phyloP scores from a whole-genome alignment of 805 yeast species.

The Isabelozyma pseudorhagii region DNA sequence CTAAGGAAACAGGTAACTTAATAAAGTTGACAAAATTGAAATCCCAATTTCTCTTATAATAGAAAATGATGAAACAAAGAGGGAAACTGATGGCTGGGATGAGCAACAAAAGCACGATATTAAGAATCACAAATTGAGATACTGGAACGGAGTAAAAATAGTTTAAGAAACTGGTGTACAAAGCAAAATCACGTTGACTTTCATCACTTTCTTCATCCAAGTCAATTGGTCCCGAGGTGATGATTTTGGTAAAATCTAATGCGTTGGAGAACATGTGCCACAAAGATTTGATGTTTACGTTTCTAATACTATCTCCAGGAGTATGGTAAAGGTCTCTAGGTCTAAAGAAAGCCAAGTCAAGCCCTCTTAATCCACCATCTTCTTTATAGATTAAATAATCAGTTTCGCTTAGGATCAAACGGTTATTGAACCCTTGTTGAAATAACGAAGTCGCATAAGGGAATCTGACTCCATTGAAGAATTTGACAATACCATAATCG shows the following conservation, averaged over 20 bases:
- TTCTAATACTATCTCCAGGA: slow-evolving; percentile 60
- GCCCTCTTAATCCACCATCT: slow-evolving; percentile 68
- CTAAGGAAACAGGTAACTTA: slow-evolving; percentile 60
- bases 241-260: slow-evolving; percentile 50
- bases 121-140: slow-evolving; percentile 45
- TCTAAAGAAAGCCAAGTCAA: slow-evolving; percentile 85
- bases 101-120: slow-evolving; percentile 48
- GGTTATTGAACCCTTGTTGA: slow-evolving; percentile 80
- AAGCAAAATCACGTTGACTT: slow-evolving; percentile 37
- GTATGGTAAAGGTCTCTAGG: slow-evolving; percentile 88
- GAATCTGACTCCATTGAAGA: slow-evolving; percentile 50
- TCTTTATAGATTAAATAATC: slow-evolving; percentile 73
- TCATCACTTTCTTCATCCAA: slow-evolving; percentile 20
- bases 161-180: slow-evolving; percentile 66
- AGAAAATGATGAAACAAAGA: slow-evolving; percentile 46
- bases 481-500: slow-evolving; percentile 65
- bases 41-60: slow-evolving; percentile 46
- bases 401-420: slow-evolving; percentile 74
- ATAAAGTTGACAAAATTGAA: slow-evolving; percentile 36
- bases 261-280: slow-evolving; percentile 84
- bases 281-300: slow-evolving; percentile 62
- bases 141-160: slow-evolving; percentile 54
- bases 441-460: slow-evolving; percentile 81
- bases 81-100: slow-evolving; percentile 54
- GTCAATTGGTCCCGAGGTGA: slow-evolving; percentile 33